Conservation (phyloP, 169 alveolate species). For the Plasmodium billcollinsi region DNA sequence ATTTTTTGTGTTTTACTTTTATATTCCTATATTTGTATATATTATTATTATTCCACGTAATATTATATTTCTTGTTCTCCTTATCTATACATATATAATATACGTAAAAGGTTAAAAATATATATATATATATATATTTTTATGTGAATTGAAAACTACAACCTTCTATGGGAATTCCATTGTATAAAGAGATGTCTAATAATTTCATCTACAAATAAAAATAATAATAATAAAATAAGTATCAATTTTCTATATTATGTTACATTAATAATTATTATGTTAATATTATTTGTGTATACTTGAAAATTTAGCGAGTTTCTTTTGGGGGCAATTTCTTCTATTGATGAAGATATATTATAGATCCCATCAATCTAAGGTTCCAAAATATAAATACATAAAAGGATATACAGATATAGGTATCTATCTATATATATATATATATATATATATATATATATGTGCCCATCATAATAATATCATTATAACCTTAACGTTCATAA, state of each 20-base stretch:
- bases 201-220: conserved; percentile 13
- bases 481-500: conserved; percentile 44
- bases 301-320: conserved; percentile 40
- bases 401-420: not conserved
- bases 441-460: conserved; percentile 2
- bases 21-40: conserved; percentile 63
- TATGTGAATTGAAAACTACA: not conserved
- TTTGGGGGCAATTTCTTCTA: conserved; percentile 26
- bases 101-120: not conserved
- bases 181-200: conserved; percentile 26
- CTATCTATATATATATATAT: not conserved
- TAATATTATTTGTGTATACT: conserved; percentile 4
- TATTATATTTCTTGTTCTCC: conserved; percentile 19
- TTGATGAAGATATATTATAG: conserved; percentile 18
- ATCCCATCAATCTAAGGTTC: conserved; percentile 48
- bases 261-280: not conserved
- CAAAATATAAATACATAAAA: not conserved
- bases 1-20: conserved; percentile 21
- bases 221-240: not conserved
- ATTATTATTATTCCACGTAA: conserved; percentile 27
- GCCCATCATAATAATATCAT: not conserved
- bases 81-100: conserved; percentile 11
- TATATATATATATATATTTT: too few species aligned
- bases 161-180: conserved; percentile 60
- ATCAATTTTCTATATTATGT: not conserved